Evolutionary conservation across 2,329 filamentous ascomycete genomes (phyloP), one percentile per base, ranked within the genome.

Genomic region (Xylaria sp.): DNA sequence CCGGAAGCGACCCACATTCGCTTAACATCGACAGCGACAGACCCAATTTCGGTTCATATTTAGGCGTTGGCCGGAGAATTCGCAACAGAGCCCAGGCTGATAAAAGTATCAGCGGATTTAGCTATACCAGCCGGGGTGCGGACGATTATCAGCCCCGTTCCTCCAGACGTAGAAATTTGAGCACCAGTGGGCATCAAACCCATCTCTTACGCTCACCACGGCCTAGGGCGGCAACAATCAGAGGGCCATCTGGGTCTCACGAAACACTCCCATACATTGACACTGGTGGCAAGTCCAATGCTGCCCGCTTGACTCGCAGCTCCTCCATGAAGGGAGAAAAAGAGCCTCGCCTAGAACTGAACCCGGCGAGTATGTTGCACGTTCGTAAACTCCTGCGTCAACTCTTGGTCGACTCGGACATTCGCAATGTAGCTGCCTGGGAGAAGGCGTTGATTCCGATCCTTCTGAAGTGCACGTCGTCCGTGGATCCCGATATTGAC

Each of bases 401-500:
- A 72, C 81, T 97, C 42, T 76, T 99, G 1, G 80, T 87, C 61
- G 93, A 97, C 71, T 83, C 85, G 1, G 80, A 83, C 2, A 85
- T 99, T 23, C 82, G 88, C 10, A 88, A 90, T 67, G 79, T 85
- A 0, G 78, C 83, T 2, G 88, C 88, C 34, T 99, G 94, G 94
- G 90, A 97, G 71, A 92, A 87, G 66, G 91, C 93, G 0, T 79
- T 99, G 10, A 83, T 97, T 54, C 94, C 94, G 0, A 95, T 99
- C 55, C 80, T 99, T 18, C 79, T 97, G 19, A 89, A 89, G 67
- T 94, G 92, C 64, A 95, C 93, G 0, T 92, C 97, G 65, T 94
- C 97, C 70, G 92, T 99, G 2, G 89, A 95, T 63, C 94, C 94
- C 1, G 90, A 97, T 72, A 90, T 97, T 50, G 88, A 92, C 59